phyloP scores from a whole-genome alignment of 2,329 filamentous ascomycete species.

The Leptodontidium sp. region DNA sequence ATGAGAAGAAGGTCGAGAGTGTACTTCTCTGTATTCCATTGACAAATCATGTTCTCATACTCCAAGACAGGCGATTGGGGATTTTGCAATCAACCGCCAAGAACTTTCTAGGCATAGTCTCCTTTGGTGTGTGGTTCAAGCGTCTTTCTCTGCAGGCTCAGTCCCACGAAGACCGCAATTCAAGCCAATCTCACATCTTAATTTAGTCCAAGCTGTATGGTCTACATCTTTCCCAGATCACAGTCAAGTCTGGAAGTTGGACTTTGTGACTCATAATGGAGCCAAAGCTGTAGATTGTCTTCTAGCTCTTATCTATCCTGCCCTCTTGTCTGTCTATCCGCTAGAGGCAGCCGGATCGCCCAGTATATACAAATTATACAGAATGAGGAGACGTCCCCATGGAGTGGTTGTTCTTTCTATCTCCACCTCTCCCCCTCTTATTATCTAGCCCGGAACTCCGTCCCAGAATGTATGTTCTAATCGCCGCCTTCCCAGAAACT shows the following conservation, averaged over 20 bases:
- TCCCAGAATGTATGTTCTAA: slow-evolving; percentile 10
- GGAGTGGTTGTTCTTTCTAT: neutral
- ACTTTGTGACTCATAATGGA: neutral
- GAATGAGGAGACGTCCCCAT: neutral
- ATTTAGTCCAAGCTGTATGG: no score
- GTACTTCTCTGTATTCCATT: no score
- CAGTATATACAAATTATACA: slow-evolving; percentile 3
- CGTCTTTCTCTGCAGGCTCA: no score
- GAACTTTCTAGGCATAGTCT: no score
- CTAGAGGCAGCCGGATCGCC: neutral
- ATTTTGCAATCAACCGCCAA: no score
- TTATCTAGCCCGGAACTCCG: slow-evolving; percentile 13
- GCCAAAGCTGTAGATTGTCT: neutral
- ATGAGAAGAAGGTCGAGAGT: no score
- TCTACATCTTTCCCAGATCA: no score
- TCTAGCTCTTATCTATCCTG: slow-evolving; percentile 11
- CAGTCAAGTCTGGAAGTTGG: neutral
- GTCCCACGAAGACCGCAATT: no score
- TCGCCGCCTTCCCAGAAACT: slow-evolving; percentile 1
- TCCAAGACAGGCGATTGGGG: no score
- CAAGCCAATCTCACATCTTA: no score
- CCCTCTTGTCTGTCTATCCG: neutral
- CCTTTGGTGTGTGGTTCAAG: no score
- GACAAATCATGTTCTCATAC: no score
- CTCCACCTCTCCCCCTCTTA: neutral